Evolutionary conservation across 805 yeast genomes (phyloP), one percentile per base, ranked within the genome.

Genomic region (Wickerhamomyces canadensis): DNA sequence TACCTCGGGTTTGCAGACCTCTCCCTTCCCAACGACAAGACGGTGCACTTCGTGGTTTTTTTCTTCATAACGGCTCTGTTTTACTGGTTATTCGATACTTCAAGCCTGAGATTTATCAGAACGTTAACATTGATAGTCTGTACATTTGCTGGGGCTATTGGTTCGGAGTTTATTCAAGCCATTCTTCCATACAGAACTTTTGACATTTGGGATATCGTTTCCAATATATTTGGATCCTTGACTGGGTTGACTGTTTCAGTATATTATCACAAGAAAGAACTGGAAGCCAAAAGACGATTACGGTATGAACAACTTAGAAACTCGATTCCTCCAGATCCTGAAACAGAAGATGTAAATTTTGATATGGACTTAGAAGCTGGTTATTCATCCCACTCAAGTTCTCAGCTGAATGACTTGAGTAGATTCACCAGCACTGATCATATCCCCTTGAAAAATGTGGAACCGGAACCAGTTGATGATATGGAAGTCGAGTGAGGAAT

Each of bases 141-240:
- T 49, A 62, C 76, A 0, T n/a, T 69, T 2, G 62, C 61, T 3
- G 79, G 69, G 0, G 60, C 73, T 12, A 51, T 76, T 4, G 60
- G 62, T 3, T 78, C 78, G 57, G 84, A 78, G 48, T 57, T 68
- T 33, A 37, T 67, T 1, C 84, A 78, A 45, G 65, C 65, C 14
- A 27, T 71, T 3, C 60, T 73, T 27, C 70, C 76, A 0, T 48
- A 42, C 4, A 49, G 84, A 36, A 56, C 57, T 0, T 77, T 76
- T 53, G 84, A 78, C 43, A 33, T 51, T 2, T 33, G 44, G 33
- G 84, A 78, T 48, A 76, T 77, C 15, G 33, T 55, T 1, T 54
- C 50, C 24, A 67, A 67, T 38, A 37, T 60, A 0, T 5, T 41
- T 4, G 71, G 71, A 3, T 55, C 57, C 0, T n/a, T 19, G 3